phyloP scores from a whole-genome alignment of 2,329 filamentous ascomycete genomes.

The Hypoxylon sp. region DNA sequence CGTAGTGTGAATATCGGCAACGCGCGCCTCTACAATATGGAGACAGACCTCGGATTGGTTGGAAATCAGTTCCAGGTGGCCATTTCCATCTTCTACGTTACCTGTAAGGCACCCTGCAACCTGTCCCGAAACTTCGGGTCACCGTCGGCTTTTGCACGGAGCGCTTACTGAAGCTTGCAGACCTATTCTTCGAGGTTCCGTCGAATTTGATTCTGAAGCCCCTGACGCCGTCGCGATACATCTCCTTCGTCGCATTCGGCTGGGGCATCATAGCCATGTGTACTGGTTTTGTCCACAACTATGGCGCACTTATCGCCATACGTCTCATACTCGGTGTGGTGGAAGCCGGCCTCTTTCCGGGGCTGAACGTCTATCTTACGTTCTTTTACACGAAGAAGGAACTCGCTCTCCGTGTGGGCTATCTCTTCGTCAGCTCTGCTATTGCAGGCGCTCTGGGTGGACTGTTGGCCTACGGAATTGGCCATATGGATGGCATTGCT shows the following conservation, averaged over 20 bases:
- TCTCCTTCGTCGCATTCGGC: constrained; percentile 68
- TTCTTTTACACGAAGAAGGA: constrained; percentile 80
- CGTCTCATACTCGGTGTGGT: constrained; percentile 73
- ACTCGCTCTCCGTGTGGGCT: constrained; percentile 75
- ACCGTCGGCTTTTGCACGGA: not conserved
- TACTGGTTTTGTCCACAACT: constrained; percentile 72
- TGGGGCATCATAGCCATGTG: constrained; percentile 76
- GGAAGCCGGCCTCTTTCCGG: constrained; percentile 43
- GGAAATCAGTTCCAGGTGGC: constrained; percentile 75
- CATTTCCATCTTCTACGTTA: constrained; percentile 73
- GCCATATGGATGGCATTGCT: constrained; percentile 72
- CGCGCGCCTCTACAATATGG: constrained; percentile 69
- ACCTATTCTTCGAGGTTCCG: constrained; percentile 67
- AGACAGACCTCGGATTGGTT: constrained; percentile 66
- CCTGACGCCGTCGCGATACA: constrained; percentile 67
- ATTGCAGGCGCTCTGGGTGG: constrained; percentile 77
- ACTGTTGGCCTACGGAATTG: constrained; percentile 76
- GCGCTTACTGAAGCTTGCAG: constrained; percentile 22
- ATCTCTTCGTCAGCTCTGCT: constrained; percentile 75
- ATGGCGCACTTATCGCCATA: constrained; percentile 70
- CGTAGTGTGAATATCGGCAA: constrained; percentile 78
- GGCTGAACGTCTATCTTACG: constrained; percentile 58
- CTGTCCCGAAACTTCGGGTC: constrained; percentile 25
- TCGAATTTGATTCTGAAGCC: constrained; percentile 71
- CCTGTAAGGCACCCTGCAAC: constrained; percentile 55